Percentiles rank a stretch among this genome's conserved stretches.
These are phyloP conservation scores for Saturnispora sekii DNA, from an alignment of 805 yeast species.

Conservation along the genomic window DNA sequence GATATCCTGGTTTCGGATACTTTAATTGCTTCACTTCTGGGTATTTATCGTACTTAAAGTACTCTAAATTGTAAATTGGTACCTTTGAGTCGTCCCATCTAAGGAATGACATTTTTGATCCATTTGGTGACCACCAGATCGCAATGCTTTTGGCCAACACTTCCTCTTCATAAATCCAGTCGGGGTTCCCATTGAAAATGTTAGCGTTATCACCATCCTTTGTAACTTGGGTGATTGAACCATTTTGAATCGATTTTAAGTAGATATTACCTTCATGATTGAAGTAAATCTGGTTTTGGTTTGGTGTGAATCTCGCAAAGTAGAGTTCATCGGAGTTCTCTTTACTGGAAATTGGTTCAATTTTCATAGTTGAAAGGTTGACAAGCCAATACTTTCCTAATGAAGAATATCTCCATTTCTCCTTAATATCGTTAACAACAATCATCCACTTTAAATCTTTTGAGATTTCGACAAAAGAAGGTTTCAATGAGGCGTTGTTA, in stretches of 20 bases:
- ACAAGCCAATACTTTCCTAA: slow-evolving; percentile 52
- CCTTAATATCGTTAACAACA: slow-evolving; percentile 38
- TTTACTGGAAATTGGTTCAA: slow-evolving; percentile 17
- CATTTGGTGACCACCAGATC: slow-evolving; percentile 69
- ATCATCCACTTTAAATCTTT: slow-evolving; percentile 40
- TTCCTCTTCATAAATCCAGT: slow-evolving; percentile 84
- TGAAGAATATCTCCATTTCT: slow-evolving; percentile 65
- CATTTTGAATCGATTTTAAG: slow-evolving; percentile 30
- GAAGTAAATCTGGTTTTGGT: slow-evolving; percentile 44
- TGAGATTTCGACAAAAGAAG: slow-evolving; percentile 37
- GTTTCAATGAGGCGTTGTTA: slow-evolving; percentile 29
- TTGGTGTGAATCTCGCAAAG: slow-evolving; percentile 57
- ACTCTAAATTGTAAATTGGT: slow-evolving; percentile 40
- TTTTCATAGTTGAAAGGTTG: slow-evolving; percentile 31
- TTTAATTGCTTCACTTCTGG: slow-evolving; percentile 39
- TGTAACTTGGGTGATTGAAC: slow-evolving; percentile 30
- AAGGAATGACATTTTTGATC: slow-evolving; percentile 43
- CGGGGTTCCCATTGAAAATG: slow-evolving; percentile 61
- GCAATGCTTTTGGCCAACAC: slow-evolving; percentile 49
- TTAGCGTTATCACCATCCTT: slow-evolving; percentile 38
- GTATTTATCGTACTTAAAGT: slow-evolving; percentile 37
- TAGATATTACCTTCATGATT: slow-evolving; percentile 48
- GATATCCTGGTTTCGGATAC: slow-evolving; percentile 68
- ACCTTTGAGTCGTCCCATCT: slow-evolving; percentile 54
- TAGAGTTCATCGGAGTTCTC: slow-evolving; percentile 29